Evolutionary conservation across 2,329 filamentous ascomycete genomes (phyloP), one percentile per base, ranked within the genome.

Genomic region (Fulvia fulva): DNA sequence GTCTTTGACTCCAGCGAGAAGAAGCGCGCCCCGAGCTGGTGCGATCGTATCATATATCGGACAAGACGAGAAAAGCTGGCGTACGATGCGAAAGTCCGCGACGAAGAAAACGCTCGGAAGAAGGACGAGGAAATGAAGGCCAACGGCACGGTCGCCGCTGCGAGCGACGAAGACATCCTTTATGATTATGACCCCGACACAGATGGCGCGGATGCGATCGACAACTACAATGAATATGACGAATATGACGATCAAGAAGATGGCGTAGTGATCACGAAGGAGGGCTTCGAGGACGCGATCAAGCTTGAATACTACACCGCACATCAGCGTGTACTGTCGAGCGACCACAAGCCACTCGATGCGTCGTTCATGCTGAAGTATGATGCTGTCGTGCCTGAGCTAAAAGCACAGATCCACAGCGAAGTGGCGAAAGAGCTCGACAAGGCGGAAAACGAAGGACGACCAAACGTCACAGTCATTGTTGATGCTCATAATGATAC

Each of bases 1-100:
- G 83, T 91, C 28, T 99, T 97, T 71, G 95, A 99, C 75, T 91
- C 92, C 0, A 96, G 92, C 65, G 94, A 97, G 71, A 99, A 99
- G 77, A 87, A 87, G 63, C 84, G 95, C 54, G 88, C 90, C 1
- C 94, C 94, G 2, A 96, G 91, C 71, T 99, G 94, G 93, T 99
- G 94, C 72, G 94, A 99, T 75, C 88, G 94, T 16, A 92, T 99
- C 47, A 75, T 99, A 0, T 99, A 87, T 72, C 83, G 93, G 7
- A 94, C 91, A 1, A 84, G 87, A 43, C 83, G 80, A 49, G 87
- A 94, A 68, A 87, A 83, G 62, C 75, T 87, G 25, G 80, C 80
- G 3, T 87, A 90, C 65, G 85, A 91, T 52, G 77, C 77, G 34
- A 86, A 82, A 56, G 71, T 82, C 0, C 78, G 79, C 56, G 87